phyloP scores from a whole-genome alignment of 345 rosid species.

The Erysimum cheiranthoides region DNA sequence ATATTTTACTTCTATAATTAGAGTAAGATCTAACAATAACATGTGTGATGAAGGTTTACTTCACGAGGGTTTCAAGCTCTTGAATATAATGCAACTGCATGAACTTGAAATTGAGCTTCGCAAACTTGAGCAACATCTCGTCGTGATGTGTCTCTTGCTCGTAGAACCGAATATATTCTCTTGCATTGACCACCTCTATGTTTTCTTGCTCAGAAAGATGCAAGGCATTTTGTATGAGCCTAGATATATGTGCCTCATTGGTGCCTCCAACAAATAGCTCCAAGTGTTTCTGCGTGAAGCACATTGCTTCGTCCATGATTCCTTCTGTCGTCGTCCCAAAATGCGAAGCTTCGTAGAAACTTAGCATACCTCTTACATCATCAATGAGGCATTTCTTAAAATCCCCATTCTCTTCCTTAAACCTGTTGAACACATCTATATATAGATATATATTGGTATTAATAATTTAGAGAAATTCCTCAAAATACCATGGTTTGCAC shows the following conservation, averaged over 20 bases:
- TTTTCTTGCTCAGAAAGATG: slow-evolving; percentile 1
- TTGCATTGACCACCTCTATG: not conserved
- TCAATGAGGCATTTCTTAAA: slow-evolving; percentile 8
- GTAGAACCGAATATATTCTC: not conserved
- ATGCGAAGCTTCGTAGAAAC: slow-evolving; percentile 17
- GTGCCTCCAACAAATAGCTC: not conserved
- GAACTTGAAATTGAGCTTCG: slow-evolving; percentile 9
- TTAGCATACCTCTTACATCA: slow-evolving; percentile 24
- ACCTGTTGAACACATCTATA: slow-evolving; percentile 3
- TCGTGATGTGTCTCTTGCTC: not conserved
- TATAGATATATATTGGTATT: no score
- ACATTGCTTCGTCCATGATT: slow-evolving; percentile 14
- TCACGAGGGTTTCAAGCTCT: not conserved
- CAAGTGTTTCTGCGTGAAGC: slow-evolving; percentile 2
- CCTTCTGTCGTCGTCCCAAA: not conserved
- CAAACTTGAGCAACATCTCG: not conserved
- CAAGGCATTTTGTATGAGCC: not conserved
- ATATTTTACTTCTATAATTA: not conserved
- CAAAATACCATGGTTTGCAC: no score
- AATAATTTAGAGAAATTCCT: no score
- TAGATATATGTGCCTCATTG: not conserved
- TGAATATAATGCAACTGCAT: not conserved
- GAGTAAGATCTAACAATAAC: not conserved
- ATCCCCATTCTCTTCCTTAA: not conserved
- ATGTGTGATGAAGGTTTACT: no score